phyloP scores from a whole-genome alignment of 208 protist genomes.

The Wallacemonas sp. region DNA sequence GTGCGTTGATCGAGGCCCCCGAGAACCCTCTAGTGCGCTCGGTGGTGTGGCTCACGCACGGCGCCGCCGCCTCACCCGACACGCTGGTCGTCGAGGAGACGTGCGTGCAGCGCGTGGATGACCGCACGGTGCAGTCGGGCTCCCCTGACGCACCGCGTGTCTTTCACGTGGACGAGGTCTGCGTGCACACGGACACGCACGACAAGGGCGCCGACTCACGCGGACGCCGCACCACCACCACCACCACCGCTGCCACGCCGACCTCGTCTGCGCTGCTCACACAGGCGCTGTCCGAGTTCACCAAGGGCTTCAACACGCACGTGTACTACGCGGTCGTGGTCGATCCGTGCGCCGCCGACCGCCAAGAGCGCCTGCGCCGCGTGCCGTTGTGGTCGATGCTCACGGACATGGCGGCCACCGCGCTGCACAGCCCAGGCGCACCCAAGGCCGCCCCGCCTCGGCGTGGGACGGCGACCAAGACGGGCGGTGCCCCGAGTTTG shows the following conservation, averaged over 20 bases:
- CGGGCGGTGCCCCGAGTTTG: slow-evolving; percentile 3
- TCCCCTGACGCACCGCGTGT: background rate
- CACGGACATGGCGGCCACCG: slow-evolving; percentile 23
- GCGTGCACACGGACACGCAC: background rate
- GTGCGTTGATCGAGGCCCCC: background rate
- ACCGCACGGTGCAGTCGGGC: background rate
- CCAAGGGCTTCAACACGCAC: slow-evolving; percentile 31
- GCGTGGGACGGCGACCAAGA: background rate
- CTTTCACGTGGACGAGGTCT: background rate
- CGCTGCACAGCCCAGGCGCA: too few species aligned
- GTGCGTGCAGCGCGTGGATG: background rate
- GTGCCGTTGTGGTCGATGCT: slow-evolving; percentile 36
- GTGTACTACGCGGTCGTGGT: slow-evolving; percentile 27
- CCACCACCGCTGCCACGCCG: too few species aligned
- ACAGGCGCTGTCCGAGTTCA: slow-evolving; percentile 26
- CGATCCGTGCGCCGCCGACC: slow-evolving; percentile 19
- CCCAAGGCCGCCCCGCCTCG: too few species aligned
- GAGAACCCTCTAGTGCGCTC: background rate
- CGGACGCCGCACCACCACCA: too few species aligned
- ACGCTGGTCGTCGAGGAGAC: background rate
- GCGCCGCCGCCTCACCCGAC: background rate
- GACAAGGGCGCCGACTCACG: background rate
- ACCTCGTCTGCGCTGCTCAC: slow-evolving; percentile 19
- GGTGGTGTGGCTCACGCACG: background rate
- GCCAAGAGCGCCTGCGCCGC: slow-evolving; percentile 23